Conservation (phyloP, 2,329 filamentous ascomycete species). For the Paracamarosporium sp. region DNA sequence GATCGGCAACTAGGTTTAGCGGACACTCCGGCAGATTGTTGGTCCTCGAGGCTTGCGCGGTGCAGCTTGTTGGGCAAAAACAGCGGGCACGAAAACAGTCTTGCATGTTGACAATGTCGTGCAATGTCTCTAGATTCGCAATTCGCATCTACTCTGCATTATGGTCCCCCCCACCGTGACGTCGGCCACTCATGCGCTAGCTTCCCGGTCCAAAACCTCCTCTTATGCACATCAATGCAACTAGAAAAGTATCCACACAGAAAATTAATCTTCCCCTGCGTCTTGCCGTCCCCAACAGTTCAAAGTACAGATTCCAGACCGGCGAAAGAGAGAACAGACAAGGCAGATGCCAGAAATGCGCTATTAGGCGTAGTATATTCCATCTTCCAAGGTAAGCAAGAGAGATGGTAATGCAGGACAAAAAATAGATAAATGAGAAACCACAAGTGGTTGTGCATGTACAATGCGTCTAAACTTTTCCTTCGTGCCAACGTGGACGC, state of each 20-base stretch:
- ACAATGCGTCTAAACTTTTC: constrained; percentile 5
- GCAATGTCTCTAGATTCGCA: not conserved
- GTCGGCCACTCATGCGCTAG: not conserved
- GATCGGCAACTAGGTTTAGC: not conserved
- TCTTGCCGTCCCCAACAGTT: not conserved
- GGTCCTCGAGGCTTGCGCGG: no score
- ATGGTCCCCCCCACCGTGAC: not conserved
- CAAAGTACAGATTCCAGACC: not conserved
- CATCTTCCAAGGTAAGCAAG: not conserved
- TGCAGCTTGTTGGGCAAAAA: no score
- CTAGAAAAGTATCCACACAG: constrained; percentile 6
- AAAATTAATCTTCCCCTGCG: constrained; percentile 3
- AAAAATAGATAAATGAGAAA: constrained; percentile 1
- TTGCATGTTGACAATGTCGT: not conserved
- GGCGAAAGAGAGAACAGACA: not conserved
- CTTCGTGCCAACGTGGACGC: not conserved
- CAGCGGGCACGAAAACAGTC: not conserved
- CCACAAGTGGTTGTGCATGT: not conserved
- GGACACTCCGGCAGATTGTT: not conserved
- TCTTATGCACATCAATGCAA: constrained; percentile 3
- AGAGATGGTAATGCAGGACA: not conserved
- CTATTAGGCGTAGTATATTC: not conserved
- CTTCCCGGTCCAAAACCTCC: not conserved
- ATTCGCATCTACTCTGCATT: not conserved
- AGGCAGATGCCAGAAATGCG: not conserved